Base-by-base conservation (phyloP, 163 green algal species). In the Scenedesmus sp. region DNA sequence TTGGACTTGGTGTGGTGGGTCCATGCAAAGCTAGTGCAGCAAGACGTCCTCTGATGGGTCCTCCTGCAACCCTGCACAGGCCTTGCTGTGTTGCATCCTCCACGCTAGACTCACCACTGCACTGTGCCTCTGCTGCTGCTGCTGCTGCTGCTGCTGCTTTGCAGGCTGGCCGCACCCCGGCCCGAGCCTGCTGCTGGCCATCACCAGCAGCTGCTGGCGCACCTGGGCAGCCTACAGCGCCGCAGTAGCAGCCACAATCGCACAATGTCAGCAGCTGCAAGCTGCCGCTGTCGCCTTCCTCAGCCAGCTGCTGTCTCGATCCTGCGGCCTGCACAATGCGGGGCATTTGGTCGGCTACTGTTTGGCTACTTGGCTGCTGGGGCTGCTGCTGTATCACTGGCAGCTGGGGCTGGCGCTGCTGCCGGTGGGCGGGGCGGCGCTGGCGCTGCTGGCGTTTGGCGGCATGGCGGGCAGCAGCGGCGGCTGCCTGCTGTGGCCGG, bases 381-480 rank as follows among this genome's bases (percentile, higher is more conserved):
- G 86, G 9, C 23, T 67, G 2, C 70, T 85, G 52, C 70, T 90
- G 86, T 83, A 84, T 16, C 86, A 90, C 56, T 74, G 64, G 86
- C 66, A 7, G 16, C n/a, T 90, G 70, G 86, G 67, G 54, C 86
- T 90, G 70, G 55, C 60, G 73, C 55, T 91, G 87, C 67, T 86
- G 87, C 87, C 86, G 23, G 12, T 91, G 0, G 87, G n/a, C 8
- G 70, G 70, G 60, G 87, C n/a, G 18, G 59, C 12, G 2, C 59
- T 91, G n/a, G 87, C 52, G 8, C 54, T 91, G 23, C 8, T 59
- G 6, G 79, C 87, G 8, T 59, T 77, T 52, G 74, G 3, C 4
- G 73, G 18, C 55, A 91, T 91, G 87, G 9, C 23, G 0, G 83
- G 74, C 56, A 90, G 86, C 82, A 87, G 70, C 55, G 79, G 54